Evolutionary conservation across 1,284 basidiomycete genomes (phyloP).

Genomic region (Moesziomyces sp.): DNA sequence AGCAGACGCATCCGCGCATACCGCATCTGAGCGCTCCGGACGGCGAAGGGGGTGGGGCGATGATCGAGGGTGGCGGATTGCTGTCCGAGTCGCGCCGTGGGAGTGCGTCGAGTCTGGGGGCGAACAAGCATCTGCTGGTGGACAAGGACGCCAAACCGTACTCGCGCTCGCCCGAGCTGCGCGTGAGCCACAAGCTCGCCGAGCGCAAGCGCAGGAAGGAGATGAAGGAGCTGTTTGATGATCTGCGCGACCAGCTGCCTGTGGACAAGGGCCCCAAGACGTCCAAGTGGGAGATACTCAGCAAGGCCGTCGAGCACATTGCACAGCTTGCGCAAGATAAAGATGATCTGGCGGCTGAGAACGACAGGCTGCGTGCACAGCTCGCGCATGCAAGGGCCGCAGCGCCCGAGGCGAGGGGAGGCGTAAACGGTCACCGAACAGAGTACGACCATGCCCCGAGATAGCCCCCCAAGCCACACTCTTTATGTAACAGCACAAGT

Average conservation of each 20-base stretch:
- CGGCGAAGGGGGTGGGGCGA: constrained; percentile 36
- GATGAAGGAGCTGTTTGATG: constrained; percentile 68
- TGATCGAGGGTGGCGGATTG: constrained; percentile 29
- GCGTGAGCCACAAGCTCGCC: constrained; percentile 66
- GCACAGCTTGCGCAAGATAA: constrained; percentile 40
- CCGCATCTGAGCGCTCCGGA: constrained; percentile 47
- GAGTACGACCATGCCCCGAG: constrained; percentile 18
- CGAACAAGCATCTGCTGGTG: constrained; percentile 22
- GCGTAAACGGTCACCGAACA: constrained; percentile 12
- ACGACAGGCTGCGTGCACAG: constrained; percentile 26
- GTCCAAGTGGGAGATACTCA: constrained; percentile 66
- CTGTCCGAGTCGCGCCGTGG: constrained; percentile 38
- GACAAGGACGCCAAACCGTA: constrained; percentile 64
- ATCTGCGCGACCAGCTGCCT: constrained; percentile 62
- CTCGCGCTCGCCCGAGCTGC: constrained; percentile 61
- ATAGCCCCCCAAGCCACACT: no score
- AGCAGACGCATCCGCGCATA: constrained; percentile 32
- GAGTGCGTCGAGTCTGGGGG: constrained; percentile 20
- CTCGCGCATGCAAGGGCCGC: constrained; percentile 4
- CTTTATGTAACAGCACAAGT: no score
- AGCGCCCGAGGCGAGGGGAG: background rate
- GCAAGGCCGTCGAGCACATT: constrained; percentile 54
- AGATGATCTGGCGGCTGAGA: constrained; percentile 25
- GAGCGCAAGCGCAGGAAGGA: constrained; percentile 65
- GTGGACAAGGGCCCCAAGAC: constrained; percentile 64